phyloP scores from a whole-genome alignment of 2,329 filamentous ascomycete species.

The Xylariaceae sp. region DNA sequence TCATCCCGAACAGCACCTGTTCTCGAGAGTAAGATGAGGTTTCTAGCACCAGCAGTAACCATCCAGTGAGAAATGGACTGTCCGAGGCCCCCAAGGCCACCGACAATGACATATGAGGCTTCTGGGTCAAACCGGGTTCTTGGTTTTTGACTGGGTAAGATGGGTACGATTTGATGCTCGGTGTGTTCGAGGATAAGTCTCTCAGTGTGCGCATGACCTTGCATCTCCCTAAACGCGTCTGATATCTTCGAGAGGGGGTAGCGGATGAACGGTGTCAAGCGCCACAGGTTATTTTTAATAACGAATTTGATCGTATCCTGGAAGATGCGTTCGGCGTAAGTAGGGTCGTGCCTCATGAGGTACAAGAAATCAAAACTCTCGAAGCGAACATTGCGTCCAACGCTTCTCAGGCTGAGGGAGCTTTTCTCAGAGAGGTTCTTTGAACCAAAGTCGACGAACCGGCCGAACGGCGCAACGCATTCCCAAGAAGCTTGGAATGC shows the following conservation, averaged over 20 bases:
- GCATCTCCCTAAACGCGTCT: conserved; percentile 17
- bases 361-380: conserved; percentile 5
- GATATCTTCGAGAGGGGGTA: conserved; percentile 9
- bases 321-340: conserved; percentile 11
- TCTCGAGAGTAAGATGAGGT: conserved; percentile 23
- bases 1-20: conserved; percentile 5
- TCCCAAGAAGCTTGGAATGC: conserved; percentile 22
- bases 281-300: neutral
- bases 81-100: conserved; percentile 29
- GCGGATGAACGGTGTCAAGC: conserved; percentile 1
- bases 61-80: conserved; percentile 20
- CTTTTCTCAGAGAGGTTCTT: conserved; percentile 27
- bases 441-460: conserved; percentile 29
- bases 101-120: conserved; percentile 28
- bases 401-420: conserved; percentile 31
- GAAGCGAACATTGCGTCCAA: conserved; percentile 17
- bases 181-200: conserved; percentile 16
- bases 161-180: conserved; percentile 12
- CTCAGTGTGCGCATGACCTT: conserved; percentile 10
- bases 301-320: conserved; percentile 9
- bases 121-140: conserved; percentile 5
- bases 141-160: conserved; percentile 9
- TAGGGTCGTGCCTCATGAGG: conserved; percentile 9
- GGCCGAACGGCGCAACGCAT: conserved; percentile 27
- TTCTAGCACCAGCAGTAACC: conserved; percentile 22